Evolutionary conservation across 176 grass and related monocot genomes (phyloP), one percentile per base, ranked within the genome.

Genomic region (Sorghum bicolor): DNA sequence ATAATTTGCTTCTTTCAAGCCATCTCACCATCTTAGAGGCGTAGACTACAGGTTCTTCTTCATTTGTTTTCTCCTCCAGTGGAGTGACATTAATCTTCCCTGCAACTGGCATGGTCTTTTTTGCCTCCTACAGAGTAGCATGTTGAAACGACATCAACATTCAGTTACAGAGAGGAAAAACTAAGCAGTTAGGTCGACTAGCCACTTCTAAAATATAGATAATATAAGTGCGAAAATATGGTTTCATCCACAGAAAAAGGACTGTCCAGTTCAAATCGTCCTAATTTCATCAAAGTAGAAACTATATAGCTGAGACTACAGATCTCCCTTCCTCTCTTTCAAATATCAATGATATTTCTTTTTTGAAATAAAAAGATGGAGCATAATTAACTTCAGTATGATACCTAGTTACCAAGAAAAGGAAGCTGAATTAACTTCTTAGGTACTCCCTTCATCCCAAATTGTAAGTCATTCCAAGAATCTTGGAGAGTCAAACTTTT

Each of bases 1-100:
- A 55, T 71, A 57, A 77, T 85, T n/a, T 75, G 37, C 19, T 58
- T 83, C 28, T 28, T 60, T 86, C 6, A 50, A 74, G 11, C 60
- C 3, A 74, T 68, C 88, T 88, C 84, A 98, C 96, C 93, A 81
- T 78, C 85, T 98, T 98, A 82, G 80, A 94, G 77, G 96, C 89
- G 88, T 98, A 98, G 60, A 83, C 74, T 65, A 87, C 45, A 85
- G 89, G 83, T 83, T 94, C 91, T 82, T 95, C 93, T 82, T 98
- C 93, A 77, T 75, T 79, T 73, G 85, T 55, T 91, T 94, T 98
- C 31, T 98, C 96, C 83, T 98, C 91, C 41, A 88, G 26, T 33
- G 87, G 91, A 39, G 69, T 94, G 66, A 80, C 69, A 92, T 90
- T 95, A 43, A 88, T 84, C 87, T 89, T 98, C 64, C 87, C 89